Conservation (phyloP, 495 filamentous ascomycete genomes). For the Filosporella fistucella region DNA sequence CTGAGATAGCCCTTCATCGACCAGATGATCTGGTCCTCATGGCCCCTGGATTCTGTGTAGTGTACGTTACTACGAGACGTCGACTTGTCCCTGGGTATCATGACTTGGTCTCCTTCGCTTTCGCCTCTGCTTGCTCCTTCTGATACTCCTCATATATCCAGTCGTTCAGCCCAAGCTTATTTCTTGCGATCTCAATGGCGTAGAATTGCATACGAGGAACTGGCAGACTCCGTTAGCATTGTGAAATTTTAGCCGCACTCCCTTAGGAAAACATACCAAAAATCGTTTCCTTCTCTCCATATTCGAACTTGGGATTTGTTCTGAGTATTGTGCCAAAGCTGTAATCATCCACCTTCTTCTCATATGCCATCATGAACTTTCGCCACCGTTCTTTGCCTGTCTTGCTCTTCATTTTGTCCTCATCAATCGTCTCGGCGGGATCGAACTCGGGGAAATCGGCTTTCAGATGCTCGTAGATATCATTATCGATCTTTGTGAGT, state of each 20-base stretch:
- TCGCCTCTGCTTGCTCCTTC: conserved; percentile 27
- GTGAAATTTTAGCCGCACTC: too few species aligned
- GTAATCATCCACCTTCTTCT: conserved; percentile 89
- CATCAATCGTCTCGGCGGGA: conserved; percentile 69
- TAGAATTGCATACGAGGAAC: conserved; percentile 97
- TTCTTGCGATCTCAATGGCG: conserved; percentile 91
- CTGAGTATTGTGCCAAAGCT: conserved; percentile 96
- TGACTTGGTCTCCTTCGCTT: conserved; percentile 8
- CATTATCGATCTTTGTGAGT: conserved; percentile 90
- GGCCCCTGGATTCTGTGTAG: too few species aligned
- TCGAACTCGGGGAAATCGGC: conserved; percentile 90
- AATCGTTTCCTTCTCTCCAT: conserved; percentile 84
- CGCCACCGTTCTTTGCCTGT: conserved; percentile 93
- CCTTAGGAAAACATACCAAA: conserved; percentile 54
- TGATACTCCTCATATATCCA: conserved; percentile 86
- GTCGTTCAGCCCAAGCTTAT: conserved; percentile 85
- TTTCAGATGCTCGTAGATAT: conserved; percentile 86
- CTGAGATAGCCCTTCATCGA: too few species aligned
- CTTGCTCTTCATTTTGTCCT: conserved; percentile 98
- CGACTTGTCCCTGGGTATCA: too few species aligned
- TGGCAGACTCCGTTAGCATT: conserved; percentile 25
- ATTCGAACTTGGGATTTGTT: conserved; percentile 72
- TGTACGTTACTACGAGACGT: too few species aligned
- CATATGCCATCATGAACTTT: conserved; percentile 88
- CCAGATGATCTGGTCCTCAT: too few species aligned